Base-by-base conservation (phyloP, 148 eudicot genomes). In the Amaranthus cruentus region DNA sequence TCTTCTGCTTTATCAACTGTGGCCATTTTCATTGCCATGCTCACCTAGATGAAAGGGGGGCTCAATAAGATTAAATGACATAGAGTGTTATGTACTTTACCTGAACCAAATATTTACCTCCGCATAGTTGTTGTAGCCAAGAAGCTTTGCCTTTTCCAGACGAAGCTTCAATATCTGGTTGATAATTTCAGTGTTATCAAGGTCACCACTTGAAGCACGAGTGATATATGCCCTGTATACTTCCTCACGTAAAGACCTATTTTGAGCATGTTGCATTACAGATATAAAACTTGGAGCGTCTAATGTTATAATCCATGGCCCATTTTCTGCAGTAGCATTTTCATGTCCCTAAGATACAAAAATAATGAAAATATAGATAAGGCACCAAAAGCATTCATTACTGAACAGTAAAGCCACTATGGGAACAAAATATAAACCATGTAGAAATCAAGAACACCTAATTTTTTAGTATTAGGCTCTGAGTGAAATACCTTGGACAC, bases 21-120 rank as follows among this genome's bases (percentile, higher is more conserved):
- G 44, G 99, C 99, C 99, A 96, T 92, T 85, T 92, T 96, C 84
- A 89, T 90, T 65, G 97, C 97, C 99, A 96, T 92, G 83, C 99
- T 96, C 72, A 96, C 97, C 99, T 96, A 83, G 68, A 28, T 28
- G 69, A 69, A 78, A 62, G 67, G 18, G 51, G 13, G 66, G 78
- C 76, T 48, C 18, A 75, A 61, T 74, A 76, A 77, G 78, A 38
- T 74, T 47, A 55, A 54, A 49, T 4, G 55, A 43, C 5, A 12
- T 13, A 59, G 7, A 38, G 46, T 13, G 15, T 28, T 43, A 62
- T 62, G 46, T 11, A 48, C 21, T 11, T 59, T n/a, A 5, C 66
- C 1, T 14, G 21, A 44, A 50, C 5, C 38, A 5, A 28, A 73
- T 9, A 49, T 76, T 76, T 86, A 96, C 99, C 99, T 96, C 99